Base-by-base conservation (phyloP, 176 grass and related monocot genomes). In the Paspalum notatum region DNA sequence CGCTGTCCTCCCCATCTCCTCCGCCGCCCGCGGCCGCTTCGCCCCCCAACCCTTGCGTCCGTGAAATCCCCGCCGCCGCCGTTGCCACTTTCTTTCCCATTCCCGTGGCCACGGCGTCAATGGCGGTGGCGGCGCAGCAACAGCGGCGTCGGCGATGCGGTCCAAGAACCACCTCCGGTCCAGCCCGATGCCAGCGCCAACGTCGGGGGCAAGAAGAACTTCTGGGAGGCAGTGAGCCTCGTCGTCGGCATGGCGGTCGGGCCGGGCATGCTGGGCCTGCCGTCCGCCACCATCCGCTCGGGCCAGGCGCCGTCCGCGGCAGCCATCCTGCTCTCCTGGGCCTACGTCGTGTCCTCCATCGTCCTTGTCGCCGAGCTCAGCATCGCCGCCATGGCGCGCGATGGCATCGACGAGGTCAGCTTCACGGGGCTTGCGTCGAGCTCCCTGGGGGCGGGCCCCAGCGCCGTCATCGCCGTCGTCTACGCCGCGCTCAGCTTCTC, bases 401-500 rank as follows among this genome's bases (percentile, higher is more conserved):
- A 68, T 2, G 81, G 77, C 24, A 59, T 90, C 5, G 66, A 91
- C 20, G 91, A 97, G 82, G 87, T 97, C 67, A 93, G 91, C 71
- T 97, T 97, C 76, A 97, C 94, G 21, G 89, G 86, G 60, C 87
- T 97, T 87, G 89, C 91, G 41, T 93, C 89, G 12, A 90, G 68
- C 74, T 85, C 94, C 32, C 81, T 97, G 10, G 89, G 94, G 53
- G 32, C 87, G 43, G 52, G 22, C 5, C 74, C 88, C 0, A 91
- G 87, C 0, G 71, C 83, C 0, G 66, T 85, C 7, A 85, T 91
- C 0, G 90, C 90, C 2, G 73, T 91, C 52, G 76, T 93, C 56
- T 97, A 94, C 64, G 89, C 87, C n/a, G 77, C 84, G 22, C 90
- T 97, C 20, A 97, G 91, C 82, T 90, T 97, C 82, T 86, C 94